These are phyloP conservation scores for Wickerhamiella cacticola DNA, from an alignment of 805 yeast genomes.

Conservation along the genomic window DNA sequence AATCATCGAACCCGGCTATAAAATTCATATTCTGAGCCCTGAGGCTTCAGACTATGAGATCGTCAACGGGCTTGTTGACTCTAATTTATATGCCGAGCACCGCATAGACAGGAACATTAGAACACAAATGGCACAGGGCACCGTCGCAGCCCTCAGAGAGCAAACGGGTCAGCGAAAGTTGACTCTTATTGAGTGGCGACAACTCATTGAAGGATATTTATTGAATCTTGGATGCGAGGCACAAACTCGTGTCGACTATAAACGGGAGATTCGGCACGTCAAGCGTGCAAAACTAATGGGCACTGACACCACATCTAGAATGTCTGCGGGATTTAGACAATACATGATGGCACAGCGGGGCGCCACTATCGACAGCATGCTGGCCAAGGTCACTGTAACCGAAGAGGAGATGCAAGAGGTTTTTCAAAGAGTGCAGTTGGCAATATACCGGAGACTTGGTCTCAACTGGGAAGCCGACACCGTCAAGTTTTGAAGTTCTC, in stretches of 20 bases:
- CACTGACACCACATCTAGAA: constrained; percentile 12
- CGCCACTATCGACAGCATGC: constrained; percentile 17
- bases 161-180: constrained; percentile 23
- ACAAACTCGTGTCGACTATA: constrained; percentile 57
- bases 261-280: constrained; percentile 32
- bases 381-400: constrained; percentile 6
- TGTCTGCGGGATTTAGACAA: constrained; percentile 26
- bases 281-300: constrained; percentile 16
- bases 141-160: constrained; percentile 41
- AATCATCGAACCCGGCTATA: constrained; percentile 31
- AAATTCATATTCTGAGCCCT: constrained; percentile 42
- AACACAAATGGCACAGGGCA: constrained; percentile 48
- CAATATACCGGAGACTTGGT: constrained; percentile 46
- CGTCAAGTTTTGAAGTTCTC: neutral
- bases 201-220: constrained; percentile 57
- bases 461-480: constrained; percentile 40
- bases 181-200: constrained; percentile 57
- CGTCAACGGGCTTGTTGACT: constrained; percentile 7
- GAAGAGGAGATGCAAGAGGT: constrained; percentile 31
- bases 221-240: constrained; percentile 56
- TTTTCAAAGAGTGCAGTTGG: constrained; percentile 41
- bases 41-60: constrained; percentile 27
- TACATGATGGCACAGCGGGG: constrained; percentile 27
- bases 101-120: constrained; percentile 43
- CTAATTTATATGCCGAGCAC: constrained; percentile 46